Evolutionary conservation across 2,329 filamentous ascomycete genomes (phyloP), one percentile per base, ranked within the genome.

Genomic region (Boeremia exigua): DNA sequence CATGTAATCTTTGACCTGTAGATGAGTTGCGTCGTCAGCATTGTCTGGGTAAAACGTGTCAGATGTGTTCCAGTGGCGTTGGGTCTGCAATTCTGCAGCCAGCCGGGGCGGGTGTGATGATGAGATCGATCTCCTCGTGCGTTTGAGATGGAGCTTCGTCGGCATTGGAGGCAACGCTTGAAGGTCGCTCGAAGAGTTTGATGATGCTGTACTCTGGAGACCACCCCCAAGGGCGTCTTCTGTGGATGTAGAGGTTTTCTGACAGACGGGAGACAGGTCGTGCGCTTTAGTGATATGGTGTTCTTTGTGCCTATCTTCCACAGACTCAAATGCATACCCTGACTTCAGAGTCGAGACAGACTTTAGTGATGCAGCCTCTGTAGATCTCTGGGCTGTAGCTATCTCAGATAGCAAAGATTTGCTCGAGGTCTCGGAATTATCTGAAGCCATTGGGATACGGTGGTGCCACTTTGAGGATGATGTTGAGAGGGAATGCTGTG

Each of bases 1-100:
- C 71, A 73, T 73, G 17, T 68, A 70, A 23, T 73, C 66, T 61
- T 62, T 66, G 17, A 75, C 63, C 71, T 73, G 70, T 19, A 56
- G 23, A 42, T 45, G 33, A 36, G 48, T 17, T 44, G 44, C 23
- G 57, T 51, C 23, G 60, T 73, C 52, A 72, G 69, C 64, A 64
- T 25, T 53, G 8, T 54, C 42, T 53, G 48, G 19, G 48, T 32
- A 47, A 2, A 55, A 48, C 25, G 19, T 14, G 2, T 55, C 48
- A 23, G 43, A 50, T 3, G 55, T 54, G 33, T 46, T 55, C 60
- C 61, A 60, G 12, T 38, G 55, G 25, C 60, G 49, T 30, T 33
- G 37, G 6, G 14, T 23, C 11, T 17, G 28, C 14, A 57, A 9
- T 3, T 57, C 23, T 38, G 29, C 28, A 25, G 27, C 38, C 14